These are phyloP conservation scores for Phlegmacium glaucopus DNA, from an alignment of 768 basidiomycete species.

Conservation along the genomic window DNA sequence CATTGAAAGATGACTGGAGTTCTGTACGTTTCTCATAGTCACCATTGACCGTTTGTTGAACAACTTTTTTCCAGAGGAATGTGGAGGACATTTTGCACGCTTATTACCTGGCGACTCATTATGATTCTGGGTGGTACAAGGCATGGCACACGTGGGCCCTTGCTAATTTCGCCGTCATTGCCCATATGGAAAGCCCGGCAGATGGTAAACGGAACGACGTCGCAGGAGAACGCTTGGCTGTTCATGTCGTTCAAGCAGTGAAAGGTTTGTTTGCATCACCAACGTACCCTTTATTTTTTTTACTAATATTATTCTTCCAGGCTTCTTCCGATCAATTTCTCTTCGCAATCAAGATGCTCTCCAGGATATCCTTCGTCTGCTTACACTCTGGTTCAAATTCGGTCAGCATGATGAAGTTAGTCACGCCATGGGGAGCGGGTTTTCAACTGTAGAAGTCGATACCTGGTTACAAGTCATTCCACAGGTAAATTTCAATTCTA, in stretches of 20 bases:
- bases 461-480: conserved; percentile 99
- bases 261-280: conserved; percentile 50
- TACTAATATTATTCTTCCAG: conserved; percentile 32
- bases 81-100: conserved; percentile 80
- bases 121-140: conserved; percentile 97
- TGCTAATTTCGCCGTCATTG: conserved; percentile 92
- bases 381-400: conserved; percentile 98
- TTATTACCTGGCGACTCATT: conserved; percentile 84
- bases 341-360: conserved; percentile 87
- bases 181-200: conserved; percentile 67
- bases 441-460: conserved; percentile 88
- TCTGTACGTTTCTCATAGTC: conserved; percentile 45
- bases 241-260: conserved; percentile 91
- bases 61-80: conserved; percentile 49
- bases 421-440: conserved; percentile 83
- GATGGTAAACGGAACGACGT: conserved; percentile 55
- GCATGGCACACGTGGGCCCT: conserved; percentile 99
- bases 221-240: conserved; percentile 60
- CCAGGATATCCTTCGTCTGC: conserved; percentile 88
- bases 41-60: not conserved
- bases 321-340: conserved; percentile 94
- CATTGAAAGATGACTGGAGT: conserved; percentile 76
- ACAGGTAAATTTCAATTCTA: conserved; percentile 61
- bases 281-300: not conserved
- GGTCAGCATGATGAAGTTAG: conserved; percentile 89